Percentiles rank a stretch among this genome's conserved stretches.
phyloP scores from a whole-genome alignment of 345 rosid species.

The Odontarrhena argentea region DNA sequence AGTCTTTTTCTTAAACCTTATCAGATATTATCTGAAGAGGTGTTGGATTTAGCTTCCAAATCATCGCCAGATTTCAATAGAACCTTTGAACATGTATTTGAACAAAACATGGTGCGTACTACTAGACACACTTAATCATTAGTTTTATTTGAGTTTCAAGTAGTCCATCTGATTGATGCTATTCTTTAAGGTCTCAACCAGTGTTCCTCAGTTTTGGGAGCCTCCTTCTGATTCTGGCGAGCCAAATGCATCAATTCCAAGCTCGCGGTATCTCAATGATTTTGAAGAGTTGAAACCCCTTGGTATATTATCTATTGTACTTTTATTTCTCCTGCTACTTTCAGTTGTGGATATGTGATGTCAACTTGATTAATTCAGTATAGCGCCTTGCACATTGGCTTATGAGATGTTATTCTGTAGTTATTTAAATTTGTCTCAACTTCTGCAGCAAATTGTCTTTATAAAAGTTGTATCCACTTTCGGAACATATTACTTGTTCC shows the following conservation, averaged over 20 bases:
- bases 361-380: conserved; percentile 24
- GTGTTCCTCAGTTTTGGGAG: conserved; percentile 87
- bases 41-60: conserved; percentile 69
- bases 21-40: conserved; percentile 76
- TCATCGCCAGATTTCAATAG: conserved; percentile 62
- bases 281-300: conserved; percentile 92
- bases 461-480: conserved; percentile 8
- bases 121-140: conserved; percentile 6
- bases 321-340: conserved; percentile 14
- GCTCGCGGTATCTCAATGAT: conserved; percentile 90
- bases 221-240: conserved; percentile 60
- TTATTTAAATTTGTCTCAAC: neutral
- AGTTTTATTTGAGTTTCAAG: conserved; percentile 17
- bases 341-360: neutral
- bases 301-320: conserved; percentile 51
- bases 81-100: conserved; percentile 76
- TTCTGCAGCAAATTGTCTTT: conserved; percentile 11
- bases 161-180: conserved; percentile 22
- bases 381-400: neutral
- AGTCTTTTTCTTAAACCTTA: conserved; percentile 34
- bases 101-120: conserved; percentile 60
- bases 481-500: conserved; percentile 1
- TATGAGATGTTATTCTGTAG: conserved; percentile 8
- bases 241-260: conserved; percentile 54
- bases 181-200: conserved; percentile 62